These are phyloP conservation scores for Guillardia theta DNA, from an alignment of 78 protist genomes.

Conservation along the genomic window DNA sequence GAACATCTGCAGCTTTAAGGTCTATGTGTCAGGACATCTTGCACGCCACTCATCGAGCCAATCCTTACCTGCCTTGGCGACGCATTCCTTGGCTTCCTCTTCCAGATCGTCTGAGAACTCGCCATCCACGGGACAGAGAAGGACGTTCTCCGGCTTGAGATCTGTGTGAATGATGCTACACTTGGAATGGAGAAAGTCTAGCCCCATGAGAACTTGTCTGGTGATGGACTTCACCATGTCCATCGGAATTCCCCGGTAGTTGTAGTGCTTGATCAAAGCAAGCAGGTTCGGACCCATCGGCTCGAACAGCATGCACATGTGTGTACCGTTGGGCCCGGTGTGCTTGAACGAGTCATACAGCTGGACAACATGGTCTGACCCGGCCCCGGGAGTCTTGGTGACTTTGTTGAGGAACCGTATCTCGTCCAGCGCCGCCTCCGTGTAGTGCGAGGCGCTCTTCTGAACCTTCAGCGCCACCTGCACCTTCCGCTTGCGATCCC, in stretches of 20 bases:
- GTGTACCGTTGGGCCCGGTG: constrained; percentile 78
- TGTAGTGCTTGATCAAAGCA: constrained; percentile 57
- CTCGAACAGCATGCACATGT: constrained; percentile 91
- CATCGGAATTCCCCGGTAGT: constrained; percentile 88
- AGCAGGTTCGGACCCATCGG: constrained; percentile 88
- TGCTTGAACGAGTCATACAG: constrained; percentile 71
- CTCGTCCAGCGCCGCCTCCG: constrained; percentile 61
- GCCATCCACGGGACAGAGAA: constrained; percentile 17
- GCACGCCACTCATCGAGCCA: too few species aligned
- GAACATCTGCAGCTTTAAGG: too few species aligned
- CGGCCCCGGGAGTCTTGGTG: neutral
- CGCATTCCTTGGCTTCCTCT: neutral
- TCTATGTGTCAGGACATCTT: too few species aligned
- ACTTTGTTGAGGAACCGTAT: constrained; percentile 35
- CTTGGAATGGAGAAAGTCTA: constrained; percentile 83
- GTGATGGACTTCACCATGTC: constrained; percentile 69
- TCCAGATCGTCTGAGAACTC: neutral
- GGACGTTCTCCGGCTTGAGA: constrained; percentile 95
- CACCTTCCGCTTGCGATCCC: constrained; percentile 55
- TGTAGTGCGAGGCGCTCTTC: constrained; percentile 64
- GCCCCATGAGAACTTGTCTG: constrained; percentile 69
- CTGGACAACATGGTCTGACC: neutral
- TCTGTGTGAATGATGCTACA: constrained; percentile 76
- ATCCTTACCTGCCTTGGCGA: too few species aligned
- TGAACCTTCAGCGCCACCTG: constrained; percentile 69